Evolutionary conservation across 257 asterid genomes (phyloP), one percentile per base, ranked within the genome.

Genomic region (Solanum infundibuliforme): DNA sequence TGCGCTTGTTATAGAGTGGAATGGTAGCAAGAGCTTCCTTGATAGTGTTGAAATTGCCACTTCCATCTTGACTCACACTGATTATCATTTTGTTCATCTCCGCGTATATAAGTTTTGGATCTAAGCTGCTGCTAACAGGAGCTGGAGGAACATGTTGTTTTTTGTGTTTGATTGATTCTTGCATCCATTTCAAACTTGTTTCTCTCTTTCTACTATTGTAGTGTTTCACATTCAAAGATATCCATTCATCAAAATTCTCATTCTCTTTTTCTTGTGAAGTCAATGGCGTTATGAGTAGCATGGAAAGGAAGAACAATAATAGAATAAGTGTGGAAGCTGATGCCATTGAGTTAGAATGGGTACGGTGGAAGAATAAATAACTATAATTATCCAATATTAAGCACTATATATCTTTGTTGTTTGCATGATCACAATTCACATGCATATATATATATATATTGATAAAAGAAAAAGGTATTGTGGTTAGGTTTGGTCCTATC

Each of bases 11-110:
- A 89, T 83, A 82, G 5, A 86, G 75, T 7, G 94, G 95, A 90
- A 94, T 87, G 90, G 20, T 83, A 48, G 89, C 86, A 75, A 94
- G 74, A 23, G 96, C 96, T 83, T 94, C 92, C 10, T 29, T 89
- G 34, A 94, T 90, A 73, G 93, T 94, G 82, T 58, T 89, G 89
- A 89, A 93, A 68, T 91, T 87, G 5, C 88, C 93, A 21, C 31
- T 87, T 43, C 96, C 95, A 12, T 94, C 96, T 87, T 88, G 95
- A 87, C 93, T 89, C 52, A 93, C 94, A 4, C 55, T 90, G 62
- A 94, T 74, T 77, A 88, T 89, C 23, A 8, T 87, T 86, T 85
- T 89, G 48, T 88, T 90, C 32, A 46, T 84, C 93, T 94, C 95
- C 1, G 96, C 96, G 88, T 32, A 48, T 25, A 84, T 83, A 65